phyloP scores from a whole-genome alignment of 371 early-diverging fungal species.

The Mucor velutinosus region DNA sequence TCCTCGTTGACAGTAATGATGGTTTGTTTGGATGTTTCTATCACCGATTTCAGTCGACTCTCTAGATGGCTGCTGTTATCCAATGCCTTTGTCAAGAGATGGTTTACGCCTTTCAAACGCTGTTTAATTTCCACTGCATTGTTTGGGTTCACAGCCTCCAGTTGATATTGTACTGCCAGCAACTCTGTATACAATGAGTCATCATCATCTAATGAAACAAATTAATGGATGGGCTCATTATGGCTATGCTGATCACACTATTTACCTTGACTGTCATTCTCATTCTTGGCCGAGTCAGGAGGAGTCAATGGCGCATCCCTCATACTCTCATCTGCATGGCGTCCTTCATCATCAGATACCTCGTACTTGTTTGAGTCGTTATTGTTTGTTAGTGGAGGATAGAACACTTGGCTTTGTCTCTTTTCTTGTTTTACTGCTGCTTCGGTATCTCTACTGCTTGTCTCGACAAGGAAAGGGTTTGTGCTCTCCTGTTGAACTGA shows the following conservation, averaged over 20 bases:
- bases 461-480: background rate
- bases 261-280: background rate
- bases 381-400: background rate
- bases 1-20: conserved; percentile 4
- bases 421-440: background rate
- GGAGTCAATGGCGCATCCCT: background rate
- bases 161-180: conserved; percentile 6
- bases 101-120: background rate
- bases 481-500: background rate
- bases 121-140: conserved; percentile 9
- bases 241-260: background rate
- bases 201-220: background rate
- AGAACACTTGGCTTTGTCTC: background rate
- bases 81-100: background rate
- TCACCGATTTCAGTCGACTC: conserved; percentile 2
- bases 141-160: conserved; percentile 6
- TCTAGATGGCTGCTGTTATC: conserved; percentile 5
- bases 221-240: background rate
- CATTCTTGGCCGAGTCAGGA: background rate
- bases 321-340: background rate
- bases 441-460: background rate
- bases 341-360: background rate
- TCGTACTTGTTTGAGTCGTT: conserved; percentile 4
- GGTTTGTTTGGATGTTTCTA: conserved; percentile 11
- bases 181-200: conserved; percentile 13